Percentiles rank a stretch among this genome's conserved stretches.
Evolutionary conservation across 2,329 filamentous ascomycete species (phyloP).

Genomic region (Fusarium pseudoanthophilum): DNA sequence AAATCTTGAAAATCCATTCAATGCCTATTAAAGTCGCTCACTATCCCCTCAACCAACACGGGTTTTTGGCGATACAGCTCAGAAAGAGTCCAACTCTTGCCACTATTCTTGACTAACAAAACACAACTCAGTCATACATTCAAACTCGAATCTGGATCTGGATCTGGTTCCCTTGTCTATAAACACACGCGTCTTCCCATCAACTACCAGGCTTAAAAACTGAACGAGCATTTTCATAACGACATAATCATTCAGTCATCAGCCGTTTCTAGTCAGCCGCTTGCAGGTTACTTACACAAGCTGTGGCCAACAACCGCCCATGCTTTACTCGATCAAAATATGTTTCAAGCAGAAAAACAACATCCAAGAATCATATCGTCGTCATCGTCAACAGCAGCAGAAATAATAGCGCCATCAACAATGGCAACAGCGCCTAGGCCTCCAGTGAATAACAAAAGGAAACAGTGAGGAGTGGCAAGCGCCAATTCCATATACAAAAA

Average conservation of each 20-base stretch:
- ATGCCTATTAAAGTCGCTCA: not conserved
- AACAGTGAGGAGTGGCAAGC: conserved; percentile 33
- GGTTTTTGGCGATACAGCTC: not conserved
- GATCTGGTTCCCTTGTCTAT: conserved; percentile 30
- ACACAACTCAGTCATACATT: not conserved
- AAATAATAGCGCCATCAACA: conserved; percentile 18
- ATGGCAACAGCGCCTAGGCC: conserved; percentile 25
- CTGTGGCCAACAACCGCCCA: conserved; percentile 36
- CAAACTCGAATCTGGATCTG: not conserved
- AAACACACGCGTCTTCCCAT: conserved; percentile 13
- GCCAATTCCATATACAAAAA: conserved; percentile 31
- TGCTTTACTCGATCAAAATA: conserved; percentile 44
- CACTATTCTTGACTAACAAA: conserved; percentile 1
- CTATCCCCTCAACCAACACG: not conserved
- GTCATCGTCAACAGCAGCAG: conserved; percentile 22
- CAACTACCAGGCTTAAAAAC: conserved; percentile 18
- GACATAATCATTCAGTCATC: conserved; percentile 48
- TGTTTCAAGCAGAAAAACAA: conserved; percentile 40
- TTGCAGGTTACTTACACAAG: conserved; percentile 44
- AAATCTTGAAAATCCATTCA: not conserved
- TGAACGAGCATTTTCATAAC: conserved; percentile 41
- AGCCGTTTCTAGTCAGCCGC: conserved; percentile 43
- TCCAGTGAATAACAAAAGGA: conserved; percentile 22
- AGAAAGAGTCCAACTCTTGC: not conserved
- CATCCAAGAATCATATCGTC: conserved; percentile 37